Evolutionary conservation across 1,139 yeast species (phyloP).

Genomic region (Geotrichum cucujoidarum): DNA sequence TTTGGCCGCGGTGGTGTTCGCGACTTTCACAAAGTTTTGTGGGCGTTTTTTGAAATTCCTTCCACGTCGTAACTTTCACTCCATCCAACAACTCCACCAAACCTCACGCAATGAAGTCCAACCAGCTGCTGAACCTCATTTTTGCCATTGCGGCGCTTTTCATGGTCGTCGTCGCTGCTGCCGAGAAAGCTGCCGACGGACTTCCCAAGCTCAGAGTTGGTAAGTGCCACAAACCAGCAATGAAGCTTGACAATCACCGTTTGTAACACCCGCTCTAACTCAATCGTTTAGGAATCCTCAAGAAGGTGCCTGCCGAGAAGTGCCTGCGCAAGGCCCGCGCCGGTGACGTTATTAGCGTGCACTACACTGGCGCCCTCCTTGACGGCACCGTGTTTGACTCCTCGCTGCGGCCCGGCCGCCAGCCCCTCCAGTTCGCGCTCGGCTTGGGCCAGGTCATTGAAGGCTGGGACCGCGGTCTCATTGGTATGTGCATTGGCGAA

Average conservation of each 20-base stretch:
- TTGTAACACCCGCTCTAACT: slow-evolving; percentile 1
- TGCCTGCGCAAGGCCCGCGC: slow-evolving; percentile 53
- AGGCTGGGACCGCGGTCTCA: slow-evolving; percentile 86
- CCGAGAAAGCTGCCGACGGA: slow-evolving; percentile 25
- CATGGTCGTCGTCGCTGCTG: slow-evolving; percentile 19
- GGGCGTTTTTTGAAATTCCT: background rate
- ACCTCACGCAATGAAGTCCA: slow-evolving; percentile 8
- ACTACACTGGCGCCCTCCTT: slow-evolving; percentile 65
- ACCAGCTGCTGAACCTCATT: slow-evolving; percentile 11
- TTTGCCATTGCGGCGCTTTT: slow-evolving; percentile 20
- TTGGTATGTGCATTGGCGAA: slow-evolving; percentile 83
- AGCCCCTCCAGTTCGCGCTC: slow-evolving; percentile 61
- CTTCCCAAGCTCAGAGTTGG: slow-evolving; percentile 31
- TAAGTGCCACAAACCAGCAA: slow-evolving; percentile 10
- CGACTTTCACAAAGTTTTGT: too few relatives aligned
- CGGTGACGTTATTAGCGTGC: slow-evolving; percentile 67
- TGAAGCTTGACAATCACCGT: background rate
- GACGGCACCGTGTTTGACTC: slow-evolving; percentile 73
- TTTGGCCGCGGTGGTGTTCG: too few relatives aligned
- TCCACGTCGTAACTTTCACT: too few relatives aligned
- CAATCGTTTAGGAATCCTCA: slow-evolving; percentile 39
- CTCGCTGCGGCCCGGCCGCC: slow-evolving; percentile 53
- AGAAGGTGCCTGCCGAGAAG: slow-evolving; percentile 45
- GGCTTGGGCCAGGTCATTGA: slow-evolving; percentile 75
- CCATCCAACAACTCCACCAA: background rate